These are phyloP conservation scores for Magnaporthales sp. DNA, from an alignment of 2,329 filamentous ascomycete species.

Conservation along the genomic window DNA sequence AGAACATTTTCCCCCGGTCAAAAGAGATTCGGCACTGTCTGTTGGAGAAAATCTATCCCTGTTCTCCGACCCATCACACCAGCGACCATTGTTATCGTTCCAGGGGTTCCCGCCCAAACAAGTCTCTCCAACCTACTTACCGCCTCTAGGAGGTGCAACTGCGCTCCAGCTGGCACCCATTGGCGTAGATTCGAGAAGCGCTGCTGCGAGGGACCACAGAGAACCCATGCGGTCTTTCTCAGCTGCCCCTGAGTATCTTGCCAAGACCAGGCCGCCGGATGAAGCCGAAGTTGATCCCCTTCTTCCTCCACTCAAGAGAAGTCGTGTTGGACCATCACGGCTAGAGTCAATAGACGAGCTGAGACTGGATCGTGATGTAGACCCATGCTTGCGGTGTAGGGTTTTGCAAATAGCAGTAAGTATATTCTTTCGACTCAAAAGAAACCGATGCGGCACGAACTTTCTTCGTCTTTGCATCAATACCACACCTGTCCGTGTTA, in stretches of 20 bases:
- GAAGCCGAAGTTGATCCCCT: constrained; percentile 42
- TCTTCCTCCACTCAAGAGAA: constrained; percentile 45
- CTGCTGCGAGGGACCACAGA: constrained; percentile 25
- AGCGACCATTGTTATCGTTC: constrained; percentile 15
- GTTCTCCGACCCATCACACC: constrained; percentile 23
- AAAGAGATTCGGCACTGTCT: constrained; percentile 37
- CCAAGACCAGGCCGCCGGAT: constrained; percentile 26
- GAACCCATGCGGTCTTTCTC: constrained; percentile 31
- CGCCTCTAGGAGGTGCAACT: constrained; percentile 18
- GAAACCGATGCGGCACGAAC: not conserved
- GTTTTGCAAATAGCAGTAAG: constrained; percentile 18
- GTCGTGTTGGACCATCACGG: constrained; percentile 40
- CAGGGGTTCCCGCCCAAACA: constrained; percentile 22
- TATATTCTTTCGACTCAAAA: not conserved
- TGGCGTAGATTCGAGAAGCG: constrained; percentile 18
- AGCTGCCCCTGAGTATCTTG: constrained; percentile 29
- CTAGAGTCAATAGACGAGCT: constrained; percentile 50
- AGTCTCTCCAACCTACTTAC: constrained; percentile 31
- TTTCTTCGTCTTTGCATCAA: constrained; percentile 7
- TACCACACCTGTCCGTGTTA: not conserved
- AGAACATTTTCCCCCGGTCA: constrained; percentile 32
- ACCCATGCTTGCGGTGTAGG: constrained; percentile 43
- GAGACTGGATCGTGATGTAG: constrained; percentile 35
- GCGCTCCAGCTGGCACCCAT: constrained; percentile 25
- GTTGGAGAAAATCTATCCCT: constrained; percentile 25